Base-by-base conservation (phyloP, 495 filamentous ascomycete species). In the Tricharina praecox region DNA sequence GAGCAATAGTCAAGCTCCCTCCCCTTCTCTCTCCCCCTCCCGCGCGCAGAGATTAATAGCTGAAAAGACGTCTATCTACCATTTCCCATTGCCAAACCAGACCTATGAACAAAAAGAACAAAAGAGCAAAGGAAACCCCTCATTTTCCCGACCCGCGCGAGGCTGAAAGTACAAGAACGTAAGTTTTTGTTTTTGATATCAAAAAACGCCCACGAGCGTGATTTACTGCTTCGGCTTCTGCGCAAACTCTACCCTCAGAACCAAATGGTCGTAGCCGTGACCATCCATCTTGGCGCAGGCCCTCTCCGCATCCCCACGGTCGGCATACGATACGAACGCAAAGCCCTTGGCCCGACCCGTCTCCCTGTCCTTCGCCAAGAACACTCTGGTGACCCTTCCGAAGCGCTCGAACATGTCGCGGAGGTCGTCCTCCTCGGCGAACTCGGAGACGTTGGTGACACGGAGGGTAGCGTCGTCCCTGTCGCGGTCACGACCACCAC, bases 261-360 rank as follows among this genome's bases (percentile, higher is more conserved):
- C 90, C 54, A 93, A 69, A 66, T 93, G 85, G 63, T 79, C 79
- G 68, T 86, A 93, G 61, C 85, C 85, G 66, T 81, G 94, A 54
- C 92, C 92, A 68, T 97, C 90, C 80, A 97, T 82, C 71, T 93
- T 96, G 68, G 82, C 79, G 67, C 87, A 94, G 5, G 90, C 90
- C 66, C 77, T 81, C 48, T 81, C 77, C 47, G 90, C 90, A 66
- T 97, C 92, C 49, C 68, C 64, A 53, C 88, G 74, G 53, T 96
- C 90, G 42, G 77, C 78, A 64, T 86, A 97, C 63, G 83, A 92
- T 68, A 97, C 93, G 64, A 97, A 97, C 15, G 90, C 90, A 60
- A 96, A 97, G 36, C 90, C 90, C 74, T 97, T 97, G 44, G 92
- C 92, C 55, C 85, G 62, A 48, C 82, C 80, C 25, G 92, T 96